Evolutionary conservation across 331 rosid species (phyloP).

Genomic region (Erythrophleum ivorense): DNA sequence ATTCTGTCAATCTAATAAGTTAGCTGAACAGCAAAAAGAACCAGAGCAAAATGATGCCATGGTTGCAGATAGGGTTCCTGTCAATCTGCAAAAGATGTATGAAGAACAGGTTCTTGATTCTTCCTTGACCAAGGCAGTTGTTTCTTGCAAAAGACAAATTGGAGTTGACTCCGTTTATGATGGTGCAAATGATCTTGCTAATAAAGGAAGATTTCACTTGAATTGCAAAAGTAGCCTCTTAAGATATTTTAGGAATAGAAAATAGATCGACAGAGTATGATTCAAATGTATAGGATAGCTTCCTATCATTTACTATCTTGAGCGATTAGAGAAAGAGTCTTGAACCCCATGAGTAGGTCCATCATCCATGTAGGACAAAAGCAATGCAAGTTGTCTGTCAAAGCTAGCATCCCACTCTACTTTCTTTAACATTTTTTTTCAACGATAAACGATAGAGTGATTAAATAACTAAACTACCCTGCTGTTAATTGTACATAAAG

Average conservation of each 20-base stretch:
- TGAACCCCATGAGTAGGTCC: not conserved
- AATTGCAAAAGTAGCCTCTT: not conserved
- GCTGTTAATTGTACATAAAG: not conserved
- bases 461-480: not conserved
- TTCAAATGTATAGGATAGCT: not conserved
- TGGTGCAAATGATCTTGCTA: constrained; percentile 46
- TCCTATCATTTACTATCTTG: not conserved
- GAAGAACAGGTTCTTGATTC: constrained; percentile 51
- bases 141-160: constrained; percentile 50
- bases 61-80: constrained; percentile 40
- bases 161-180: constrained; percentile 43
- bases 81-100: constrained; percentile 42
- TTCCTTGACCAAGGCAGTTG: constrained; percentile 45
- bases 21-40: constrained; percentile 49
- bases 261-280: not conserved
- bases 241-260: no score
- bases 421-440: not conserved
- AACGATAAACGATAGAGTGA: not conserved
- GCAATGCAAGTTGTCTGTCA: not conserved
- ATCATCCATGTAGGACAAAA: not conserved
- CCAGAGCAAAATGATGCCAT: constrained; percentile 40
- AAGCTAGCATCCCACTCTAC: not conserved
- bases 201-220: constrained; percentile 16
- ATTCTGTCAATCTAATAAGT: constrained; percentile 36
- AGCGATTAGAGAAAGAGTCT: not conserved